Evolutionary conservation across 441 rosid species (phyloP).

Genomic region (Pelargonium myrrhifolium): DNA sequence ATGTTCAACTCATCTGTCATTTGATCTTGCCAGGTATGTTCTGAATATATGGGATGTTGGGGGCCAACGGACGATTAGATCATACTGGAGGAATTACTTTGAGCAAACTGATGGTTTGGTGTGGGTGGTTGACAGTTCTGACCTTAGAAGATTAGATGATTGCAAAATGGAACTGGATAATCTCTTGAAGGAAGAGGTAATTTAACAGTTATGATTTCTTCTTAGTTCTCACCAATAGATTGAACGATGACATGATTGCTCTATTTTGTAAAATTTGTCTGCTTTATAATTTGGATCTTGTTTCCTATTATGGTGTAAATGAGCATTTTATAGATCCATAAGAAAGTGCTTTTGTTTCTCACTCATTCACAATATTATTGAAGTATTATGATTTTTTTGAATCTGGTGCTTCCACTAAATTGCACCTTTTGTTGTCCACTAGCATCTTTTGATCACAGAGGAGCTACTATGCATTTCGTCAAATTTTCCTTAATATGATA

Average conservation of each 20-base stretch:
- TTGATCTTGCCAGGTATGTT: slow-evolving; percentile 46
- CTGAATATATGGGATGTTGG: slow-evolving; percentile 96
- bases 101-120: slow-evolving; percentile 97
- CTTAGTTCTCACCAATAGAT: background rate
- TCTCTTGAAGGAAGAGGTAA: slow-evolving; percentile 91
- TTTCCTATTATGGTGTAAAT: background rate
- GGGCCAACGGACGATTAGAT: slow-evolving; percentile 90
- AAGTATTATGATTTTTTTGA: background rate
- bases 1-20: background rate
- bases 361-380: background rate
- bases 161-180: slow-evolving; percentile 88
- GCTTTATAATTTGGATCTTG: background rate
- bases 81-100: slow-evolving; percentile 96
- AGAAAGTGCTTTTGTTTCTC: background rate
- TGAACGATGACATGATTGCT: background rate
- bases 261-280: background rate
- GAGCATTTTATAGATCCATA: too few relatives aligned
- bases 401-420: background rate
- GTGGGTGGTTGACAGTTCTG: slow-evolving; percentile 97
- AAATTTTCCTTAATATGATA: background rate
- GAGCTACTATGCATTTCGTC: background rate
- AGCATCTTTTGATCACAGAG: too few relatives aligned
- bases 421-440: too few relatives aligned
- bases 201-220: background rate
- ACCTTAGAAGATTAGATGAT: slow-evolving; percentile 84